A percentile compares a stretch with the other conserved stretches of the same genome.
Conservation (phyloP, 345 rosid genomes). For the Eucalyptus decipiens region DNA sequence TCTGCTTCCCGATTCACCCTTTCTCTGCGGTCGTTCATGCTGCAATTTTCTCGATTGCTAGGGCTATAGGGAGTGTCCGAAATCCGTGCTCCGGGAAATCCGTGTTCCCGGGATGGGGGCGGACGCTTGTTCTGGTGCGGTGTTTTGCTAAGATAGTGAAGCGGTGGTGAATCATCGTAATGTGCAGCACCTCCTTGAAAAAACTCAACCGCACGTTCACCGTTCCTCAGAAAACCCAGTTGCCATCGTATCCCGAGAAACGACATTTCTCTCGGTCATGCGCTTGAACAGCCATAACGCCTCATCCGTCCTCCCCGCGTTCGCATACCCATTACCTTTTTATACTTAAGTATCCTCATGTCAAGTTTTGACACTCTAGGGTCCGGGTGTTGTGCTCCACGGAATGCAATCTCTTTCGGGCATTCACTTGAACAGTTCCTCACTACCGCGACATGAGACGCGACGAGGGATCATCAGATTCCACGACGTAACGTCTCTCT, state of each 20-base stretch:
- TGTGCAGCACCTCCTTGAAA: conserved; percentile 27
- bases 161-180: neutral
- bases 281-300: conserved; percentile 27
- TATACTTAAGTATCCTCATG: no score
- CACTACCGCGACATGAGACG: conserved; percentile 21
- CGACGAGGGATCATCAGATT: conserved; percentile 57
- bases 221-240: conserved; percentile 42
- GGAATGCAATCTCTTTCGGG: conserved; percentile 35
- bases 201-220: conserved; percentile 35
- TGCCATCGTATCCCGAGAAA: conserved; percentile 48
- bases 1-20: no score
- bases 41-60: neutral
- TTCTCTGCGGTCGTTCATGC: neutral
- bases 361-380: no score
- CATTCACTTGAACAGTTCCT: conserved; percentile 49
- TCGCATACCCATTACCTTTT: conserved; percentile 11
- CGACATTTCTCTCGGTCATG: conserved; percentile 37
- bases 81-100: neutral
- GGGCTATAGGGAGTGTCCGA: neutral
- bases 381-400: conserved; percentile 33
- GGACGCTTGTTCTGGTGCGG: neutral
- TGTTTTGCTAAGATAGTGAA: neutral
- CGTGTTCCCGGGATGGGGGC: neutral
- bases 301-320: conserved; percentile 2
- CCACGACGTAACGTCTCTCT: conserved; percentile 47